Evolutionary conservation across 1,139 yeast species (phyloP), one percentile per base, ranked within the genome.

Genomic region (Geotrichum carabidarum): DNA sequence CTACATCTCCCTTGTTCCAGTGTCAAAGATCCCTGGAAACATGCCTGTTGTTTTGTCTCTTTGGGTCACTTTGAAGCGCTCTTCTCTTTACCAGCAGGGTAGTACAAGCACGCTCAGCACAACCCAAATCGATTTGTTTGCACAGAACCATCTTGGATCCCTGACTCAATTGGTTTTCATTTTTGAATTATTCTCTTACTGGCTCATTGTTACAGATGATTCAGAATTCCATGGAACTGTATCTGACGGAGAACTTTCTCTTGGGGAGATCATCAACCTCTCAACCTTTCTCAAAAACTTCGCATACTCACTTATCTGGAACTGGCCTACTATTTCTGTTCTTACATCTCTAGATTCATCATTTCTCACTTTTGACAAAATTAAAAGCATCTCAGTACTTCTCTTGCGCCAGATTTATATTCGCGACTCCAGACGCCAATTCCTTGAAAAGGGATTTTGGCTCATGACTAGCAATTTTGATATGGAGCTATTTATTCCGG

Each of bases 161-260:
- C 41, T 67, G 67, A 55, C 63, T 9, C 60, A 63, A 36, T 58
- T 71, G 22, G 57, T 67, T 44, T 60, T 78, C 2, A 70, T 78
- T 37, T 71, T 82, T 51, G 84, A 82, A 57, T 62, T 83, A 1
- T 73, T 81, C 51, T 78, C 83, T 4, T 80, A 81, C 60, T 74
- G 81, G 69, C 66, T 84, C 27, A 78, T 83, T 37, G 81, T 89
- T 2, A 80, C 91, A 0, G 86, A 83, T 57, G 96, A 89, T 65
- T 70, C 74, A 22, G 95, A 86, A 63, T 71, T 85, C 52, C 58
- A 65, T 46, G 57, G 42, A 41, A 60, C 54, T 31, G 57, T 50
- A 8, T 50, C 56, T 9, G 62, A 60, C 31, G 69, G 37, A 5
- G 55, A 80, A 38, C 68, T 86, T n/a, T 68, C 78, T 0, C 62